phyloP scores from a whole-genome alignment of 495 filamentous ascomycete species.

The Penicillium cinerascens region DNA sequence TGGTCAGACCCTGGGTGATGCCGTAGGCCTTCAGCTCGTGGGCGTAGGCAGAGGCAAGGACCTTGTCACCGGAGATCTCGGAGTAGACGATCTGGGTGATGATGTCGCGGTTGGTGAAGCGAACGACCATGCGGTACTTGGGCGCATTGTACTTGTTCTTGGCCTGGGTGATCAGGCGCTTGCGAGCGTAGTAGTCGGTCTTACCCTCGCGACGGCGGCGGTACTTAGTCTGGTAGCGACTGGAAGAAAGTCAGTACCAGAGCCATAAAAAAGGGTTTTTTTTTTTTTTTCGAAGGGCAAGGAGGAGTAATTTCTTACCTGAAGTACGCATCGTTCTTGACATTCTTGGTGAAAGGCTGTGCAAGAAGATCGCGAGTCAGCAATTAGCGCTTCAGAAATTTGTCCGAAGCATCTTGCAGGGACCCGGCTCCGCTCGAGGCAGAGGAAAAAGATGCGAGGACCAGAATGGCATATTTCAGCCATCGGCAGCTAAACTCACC shows the following conservation, averaged over 20 bases:
- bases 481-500: conserved; percentile 40
- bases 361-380: conserved; percentile 73
- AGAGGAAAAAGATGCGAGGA: conserved; percentile 13
- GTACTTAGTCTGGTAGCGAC: conserved; percentile 99
- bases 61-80: conserved; percentile 96
- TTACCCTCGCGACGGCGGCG: conserved; percentile 93
- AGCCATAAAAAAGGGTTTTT: conserved; percentile 12
- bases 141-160: conserved; percentile 99
- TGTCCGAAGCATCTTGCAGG: conserved; percentile 94
- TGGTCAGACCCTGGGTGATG: conserved; percentile 96
- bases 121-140: conserved; percentile 99
- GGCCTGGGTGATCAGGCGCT: conserved; percentile 98
- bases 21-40: conserved; percentile 98
- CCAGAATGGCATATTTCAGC: conserved; percentile 20
- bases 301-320: conserved; percentile 56
- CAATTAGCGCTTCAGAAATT: conserved; percentile 96
- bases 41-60: conserved; percentile 87
- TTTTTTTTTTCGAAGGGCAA: no score
- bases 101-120: conserved; percentile 99
- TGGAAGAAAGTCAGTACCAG: conserved; percentile 37
- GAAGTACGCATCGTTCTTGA: conserved; percentile 98
- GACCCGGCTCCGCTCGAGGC: conserved; percentile 56
- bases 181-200: conserved; percentile 99
- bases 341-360: conserved; percentile 89
- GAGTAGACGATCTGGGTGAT: conserved; percentile 95